Evolutionary conservation across 2,329 filamentous ascomycete species (phyloP), one percentile per base, ranked within the genome.

Genomic region (Cercospora berteroae): DNA sequence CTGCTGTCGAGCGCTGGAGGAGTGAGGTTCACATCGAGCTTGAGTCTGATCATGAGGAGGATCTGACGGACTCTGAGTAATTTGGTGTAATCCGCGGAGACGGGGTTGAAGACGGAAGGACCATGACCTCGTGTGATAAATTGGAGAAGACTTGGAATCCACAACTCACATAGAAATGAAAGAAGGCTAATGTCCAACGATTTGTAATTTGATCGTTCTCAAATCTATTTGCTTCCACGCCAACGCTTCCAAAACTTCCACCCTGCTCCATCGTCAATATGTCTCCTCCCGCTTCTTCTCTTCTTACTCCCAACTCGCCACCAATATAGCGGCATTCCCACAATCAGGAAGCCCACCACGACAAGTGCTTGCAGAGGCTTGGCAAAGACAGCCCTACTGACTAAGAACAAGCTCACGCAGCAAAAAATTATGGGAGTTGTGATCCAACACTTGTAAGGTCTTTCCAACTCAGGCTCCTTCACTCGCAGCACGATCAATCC

Each of bases 391-490:
- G 94, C 93, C 60, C 95, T 85, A 76, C 89, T 94, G 50, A 99
- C 86, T 71, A 99, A 80, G 77, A 99, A 99, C 71, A 99, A 80
- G 77, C 92, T 96, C 44, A 99, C 95, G 77, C 95, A 99, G 85
- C 95, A 99, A 79, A 99, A 99, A 65, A 97, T 94, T 71, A 99
- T 94, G 10, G 95, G 95, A 2, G 95, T 99, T 0, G 90, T 90
- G 76, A 99, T 97, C 95, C 94, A 99, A 3, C 94, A 97, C 78
- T 89, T 90, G 80, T 99, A 99, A 0, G 95, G 94, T 27, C 95
- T 83, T 78, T 97, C 93, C 56, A 99, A 85, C 69, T 89, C 84
- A 4, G 95, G 95, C 79, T 99, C 95, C 69, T 87, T 87, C 31
- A 98, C 92, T 31, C 95, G 86, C 69, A 99, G 84, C 62, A 99